Percentiles rank a stretch among this genome's conserved stretches.
These are phyloP conservation scores for Neospora caninum DNA, from an alignment of 169 alveolate genomes.

Conservation along the genomic window DNA sequence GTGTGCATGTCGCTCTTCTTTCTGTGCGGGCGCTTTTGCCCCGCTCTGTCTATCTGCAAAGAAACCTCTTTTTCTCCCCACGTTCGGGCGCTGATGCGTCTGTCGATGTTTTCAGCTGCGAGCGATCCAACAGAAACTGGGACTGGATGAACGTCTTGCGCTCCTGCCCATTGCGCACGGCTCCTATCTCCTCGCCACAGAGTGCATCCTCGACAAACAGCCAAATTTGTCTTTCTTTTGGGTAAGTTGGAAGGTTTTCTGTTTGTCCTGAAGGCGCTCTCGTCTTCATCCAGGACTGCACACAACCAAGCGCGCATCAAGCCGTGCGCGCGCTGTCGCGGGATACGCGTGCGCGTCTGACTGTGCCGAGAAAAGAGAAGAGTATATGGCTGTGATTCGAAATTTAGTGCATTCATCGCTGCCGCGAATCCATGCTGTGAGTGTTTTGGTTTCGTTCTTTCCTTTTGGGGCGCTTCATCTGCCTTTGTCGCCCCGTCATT, in stretches of 20 bases:
- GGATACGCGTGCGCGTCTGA: no score
- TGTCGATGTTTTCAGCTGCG: conserved; percentile 65
- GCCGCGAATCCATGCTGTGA: no score
- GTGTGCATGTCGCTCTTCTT: neutral
- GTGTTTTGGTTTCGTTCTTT: no score
- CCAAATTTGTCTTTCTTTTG: neutral
- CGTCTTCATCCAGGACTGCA: neutral
- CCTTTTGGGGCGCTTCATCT: no score
- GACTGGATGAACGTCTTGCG: conserved; percentile 63
- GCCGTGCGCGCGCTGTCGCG: no score
- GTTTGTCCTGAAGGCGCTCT: neutral
- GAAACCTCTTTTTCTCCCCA: neutral
- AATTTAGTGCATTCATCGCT: no score
- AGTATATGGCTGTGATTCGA: no score
- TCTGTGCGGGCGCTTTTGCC: neutral
- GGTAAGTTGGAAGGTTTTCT: neutral
- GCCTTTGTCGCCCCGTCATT: no score
- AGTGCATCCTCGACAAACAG: neutral
- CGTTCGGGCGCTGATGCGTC: neutral
- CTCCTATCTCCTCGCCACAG: neutral
- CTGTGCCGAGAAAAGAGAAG: no score
- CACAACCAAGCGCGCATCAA: no score
- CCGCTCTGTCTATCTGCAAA: neutral
- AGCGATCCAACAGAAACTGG: conserved; percentile 55
- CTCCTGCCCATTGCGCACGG: conserved; percentile 56